These are phyloP conservation scores for Euphrasia confusa DNA, from an alignment of 257 asterid species.

Conservation along the genomic window DNA sequence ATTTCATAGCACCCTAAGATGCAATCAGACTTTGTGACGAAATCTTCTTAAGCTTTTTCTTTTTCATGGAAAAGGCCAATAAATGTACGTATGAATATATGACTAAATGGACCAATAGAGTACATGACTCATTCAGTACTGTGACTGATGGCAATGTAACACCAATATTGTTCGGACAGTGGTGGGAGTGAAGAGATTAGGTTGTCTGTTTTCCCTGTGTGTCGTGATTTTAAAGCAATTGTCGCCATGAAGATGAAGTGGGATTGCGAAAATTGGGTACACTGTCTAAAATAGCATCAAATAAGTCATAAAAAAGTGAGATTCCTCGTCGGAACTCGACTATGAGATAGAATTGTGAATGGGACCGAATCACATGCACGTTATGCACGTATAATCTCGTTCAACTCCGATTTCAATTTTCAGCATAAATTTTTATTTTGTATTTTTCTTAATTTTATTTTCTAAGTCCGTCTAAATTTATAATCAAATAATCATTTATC, in stretches of 20 bases:
- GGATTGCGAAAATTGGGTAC: slow-evolving; percentile 12
- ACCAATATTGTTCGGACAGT: slow-evolving; percentile 25
- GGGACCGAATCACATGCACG: slow-evolving; percentile 8
- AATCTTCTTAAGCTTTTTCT: neutral
- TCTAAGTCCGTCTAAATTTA: no score
- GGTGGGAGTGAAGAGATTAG: slow-evolving; percentile 24
- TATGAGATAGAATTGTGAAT: neutral
- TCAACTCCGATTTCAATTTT: no score
- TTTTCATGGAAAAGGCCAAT: no score
- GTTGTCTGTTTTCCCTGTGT: slow-evolving; percentile 16
- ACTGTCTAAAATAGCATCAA: slow-evolving; percentile 7
- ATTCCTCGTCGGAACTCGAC: neutral
- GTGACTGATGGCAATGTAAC: slow-evolving; percentile 35
- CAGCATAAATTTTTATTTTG: no score
- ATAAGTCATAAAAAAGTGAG: neutral
- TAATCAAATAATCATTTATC: no score
- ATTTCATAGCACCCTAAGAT: no score
- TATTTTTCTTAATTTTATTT: no score
- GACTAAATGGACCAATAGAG: slow-evolving; percentile 6
- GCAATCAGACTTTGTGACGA: neutral
- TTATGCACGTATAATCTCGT: no score
- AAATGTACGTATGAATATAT: neutral
- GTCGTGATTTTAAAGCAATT: slow-evolving; percentile 16
- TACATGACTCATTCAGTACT: slow-evolving; percentile 22
- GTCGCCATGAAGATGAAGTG: neutral